Percentiles rank a stretch among this genome's conserved stretches.
phyloP scores from a whole-genome alignment of 192 early-diverging fungal species.

The Coemansia reversa region DNA sequence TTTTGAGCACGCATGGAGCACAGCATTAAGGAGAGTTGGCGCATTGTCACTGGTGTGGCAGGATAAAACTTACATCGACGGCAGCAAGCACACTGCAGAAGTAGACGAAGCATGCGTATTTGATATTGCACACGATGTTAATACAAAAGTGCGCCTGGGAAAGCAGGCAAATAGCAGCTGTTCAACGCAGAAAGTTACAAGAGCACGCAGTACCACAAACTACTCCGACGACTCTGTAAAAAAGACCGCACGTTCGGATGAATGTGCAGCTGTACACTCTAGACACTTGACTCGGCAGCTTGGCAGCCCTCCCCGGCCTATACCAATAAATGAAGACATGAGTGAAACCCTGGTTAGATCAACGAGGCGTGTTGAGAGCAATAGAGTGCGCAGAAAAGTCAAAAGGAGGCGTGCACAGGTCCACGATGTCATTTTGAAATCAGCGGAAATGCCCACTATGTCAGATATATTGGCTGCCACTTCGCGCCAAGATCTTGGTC shows the following conservation, averaged over 20 bases:
- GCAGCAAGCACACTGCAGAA: neutral
- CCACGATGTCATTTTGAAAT: neutral
- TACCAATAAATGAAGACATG: neutral
- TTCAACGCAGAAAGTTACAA: neutral
- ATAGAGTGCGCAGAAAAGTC: neutral
- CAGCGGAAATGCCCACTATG: neutral
- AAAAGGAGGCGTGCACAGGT: neutral
- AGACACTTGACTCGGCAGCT: neutral
- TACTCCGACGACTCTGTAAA: neutral
- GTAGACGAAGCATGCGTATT: constrained; percentile 29
- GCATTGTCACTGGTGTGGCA: constrained; percentile 46
- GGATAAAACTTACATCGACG: constrained; percentile 9
- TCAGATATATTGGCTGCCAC: neutral
- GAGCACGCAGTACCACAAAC: neutral
- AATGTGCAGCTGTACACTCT: neutral
- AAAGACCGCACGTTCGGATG: neutral
- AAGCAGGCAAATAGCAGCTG: neutral
- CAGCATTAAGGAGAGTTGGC: constrained; percentile 35
- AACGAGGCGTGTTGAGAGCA: neutral
- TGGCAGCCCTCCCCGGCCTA: neutral
- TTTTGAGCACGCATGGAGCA: constrained; percentile 30
- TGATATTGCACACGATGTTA: constrained; percentile 10
- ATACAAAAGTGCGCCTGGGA: neutral
- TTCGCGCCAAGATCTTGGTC: neutral
- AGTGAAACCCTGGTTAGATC: neutral